These are phyloP conservation scores for Starmerella bombicola DNA, from an alignment of 805 yeast species.

Conservation along the genomic window DNA sequence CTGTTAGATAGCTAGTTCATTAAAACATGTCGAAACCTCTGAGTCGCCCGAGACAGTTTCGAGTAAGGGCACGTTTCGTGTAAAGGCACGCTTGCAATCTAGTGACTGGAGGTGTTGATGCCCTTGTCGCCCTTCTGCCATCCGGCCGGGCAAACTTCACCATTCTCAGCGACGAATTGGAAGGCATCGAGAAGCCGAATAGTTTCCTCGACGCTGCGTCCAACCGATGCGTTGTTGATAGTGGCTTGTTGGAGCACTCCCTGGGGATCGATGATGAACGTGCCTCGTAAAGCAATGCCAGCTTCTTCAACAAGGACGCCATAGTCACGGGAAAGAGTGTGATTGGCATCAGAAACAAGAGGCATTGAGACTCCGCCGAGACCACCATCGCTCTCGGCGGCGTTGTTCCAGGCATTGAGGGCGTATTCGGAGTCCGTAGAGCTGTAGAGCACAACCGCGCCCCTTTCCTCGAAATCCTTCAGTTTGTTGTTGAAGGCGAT, in stretches of 20 bases:
- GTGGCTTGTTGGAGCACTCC: conserved; percentile 93
- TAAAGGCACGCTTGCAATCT: too few relatives aligned
- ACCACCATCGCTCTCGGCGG: conserved; percentile 94
- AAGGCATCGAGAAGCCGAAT: conserved; percentile 95
- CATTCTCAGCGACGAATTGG: conserved; percentile 98
- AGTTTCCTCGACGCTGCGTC: conserved; percentile 97
- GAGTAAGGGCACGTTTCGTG: too few relatives aligned
- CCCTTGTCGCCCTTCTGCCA: conserved; percentile 94
- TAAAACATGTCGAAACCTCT: too few relatives aligned
- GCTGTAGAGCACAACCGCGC: conserved; percentile 82
- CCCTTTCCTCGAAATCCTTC: conserved; percentile 75
- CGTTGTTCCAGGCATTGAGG: conserved; percentile 95
- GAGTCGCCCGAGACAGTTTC: too few relatives aligned
- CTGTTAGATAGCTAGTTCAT: too few relatives aligned
- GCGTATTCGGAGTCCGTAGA: conserved; percentile 98
- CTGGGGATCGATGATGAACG: conserved; percentile 93
- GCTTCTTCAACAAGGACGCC: conserved; percentile 95
- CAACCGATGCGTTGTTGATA: conserved; percentile 97
- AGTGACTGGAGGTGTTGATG: conserved; percentile 39
- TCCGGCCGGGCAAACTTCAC: conserved; percentile 99
- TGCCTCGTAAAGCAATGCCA: conserved; percentile 96
- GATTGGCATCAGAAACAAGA: conserved; percentile 92
- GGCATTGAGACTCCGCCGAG: conserved; percentile 92
- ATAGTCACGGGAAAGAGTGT: conserved; percentile 84
- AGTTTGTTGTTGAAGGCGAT: conserved; percentile 95